Base-by-base conservation (phyloP, 495 filamentous ascomycete species). In the Daldinia bambusicola region DNA sequence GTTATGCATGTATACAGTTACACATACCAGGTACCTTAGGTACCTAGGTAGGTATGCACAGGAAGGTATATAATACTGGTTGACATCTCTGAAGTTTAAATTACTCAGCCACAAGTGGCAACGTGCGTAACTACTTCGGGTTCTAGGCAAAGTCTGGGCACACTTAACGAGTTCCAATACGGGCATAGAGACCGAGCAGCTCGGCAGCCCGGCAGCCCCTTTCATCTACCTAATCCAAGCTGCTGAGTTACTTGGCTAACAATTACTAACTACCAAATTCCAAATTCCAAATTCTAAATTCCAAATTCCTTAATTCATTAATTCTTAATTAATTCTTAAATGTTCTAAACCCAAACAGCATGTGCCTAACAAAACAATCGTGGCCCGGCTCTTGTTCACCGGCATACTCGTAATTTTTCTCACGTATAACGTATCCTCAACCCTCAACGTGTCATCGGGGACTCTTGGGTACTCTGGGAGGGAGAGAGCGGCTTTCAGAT, bases 401-500 rank as follows among this genome's bases (percentile, higher is more conserved):
- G 26, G 26, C 7, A 7, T 6, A 10, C 22, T 38, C 53, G n/a
- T 32, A n/a, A 37, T 38, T 20, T 13, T 32, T 53, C 53, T 53
- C 7, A 53, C 12, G 3, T 48, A 48, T 48, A 16, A 48, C 40
- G 40, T 43, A 7, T 12, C 48, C 22, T 0, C n/a, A 18, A 36
- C 18, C 48, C 22, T 0, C n/a, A 18, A 36, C 18, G 12, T 8
- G 34, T 13, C 10, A 8, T n/a, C 13, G 12, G 55, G 18, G 10
- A 18, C 12, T 36, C 40, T 12, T 48, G 32, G 37, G 9, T 31
- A 45, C 52, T 22, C 36, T 4, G 63, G 48, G 48, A 16, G 14
- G 10, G 58, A 40, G 16, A 40, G 10, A 32, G 31, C 14, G 9
- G 5, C 14, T 60, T 65, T 38, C 56, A 61, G 62, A 74, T 74